These are phyloP conservation scores for Suhomyces bolitotheri DNA, from an alignment of 1,139 yeast genomes.

Conservation along the genomic window DNA sequence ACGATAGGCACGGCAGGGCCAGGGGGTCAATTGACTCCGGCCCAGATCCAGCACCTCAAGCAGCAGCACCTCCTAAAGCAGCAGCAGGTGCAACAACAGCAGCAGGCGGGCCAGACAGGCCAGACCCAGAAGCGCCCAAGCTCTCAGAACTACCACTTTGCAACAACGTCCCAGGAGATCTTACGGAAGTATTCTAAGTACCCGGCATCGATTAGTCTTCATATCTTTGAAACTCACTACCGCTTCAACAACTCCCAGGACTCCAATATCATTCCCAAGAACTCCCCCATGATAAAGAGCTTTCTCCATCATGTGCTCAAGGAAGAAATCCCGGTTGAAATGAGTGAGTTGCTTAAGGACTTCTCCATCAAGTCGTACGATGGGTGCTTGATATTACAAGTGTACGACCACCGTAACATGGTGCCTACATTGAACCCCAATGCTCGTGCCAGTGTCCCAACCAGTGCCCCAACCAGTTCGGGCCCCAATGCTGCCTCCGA, in stretches of 20 bases:
- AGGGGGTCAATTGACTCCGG: slow-evolving; percentile 16
- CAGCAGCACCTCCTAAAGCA: slow-evolving; percentile 38
- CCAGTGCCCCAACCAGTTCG: slow-evolving; percentile 1
- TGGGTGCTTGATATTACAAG: slow-evolving; percentile 83
- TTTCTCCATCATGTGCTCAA: slow-evolving; percentile 76
- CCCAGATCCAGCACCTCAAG: slow-evolving; percentile 21
- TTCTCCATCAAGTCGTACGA: slow-evolving; percentile 82
- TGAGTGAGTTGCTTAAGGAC: slow-evolving; percentile 85
- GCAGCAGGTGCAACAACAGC: slow-evolving; percentile 31
- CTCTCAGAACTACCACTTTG: slow-evolving; percentile 51
- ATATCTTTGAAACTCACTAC: slow-evolving; percentile 86
- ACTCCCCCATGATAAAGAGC: slow-evolving; percentile 74
- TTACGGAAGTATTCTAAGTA: slow-evolving; percentile 73
- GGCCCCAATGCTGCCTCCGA: slow-evolving; percentile 1
- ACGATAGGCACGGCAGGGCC: slow-evolving; percentile 8
- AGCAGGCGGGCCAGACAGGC: slow-evolving; percentile 13
- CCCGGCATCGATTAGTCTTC: slow-evolving; percentile 84
- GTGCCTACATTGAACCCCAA: slow-evolving; percentile 18
- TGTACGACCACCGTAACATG: slow-evolving; percentile 68
- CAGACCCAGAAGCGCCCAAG: slow-evolving; percentile 32
- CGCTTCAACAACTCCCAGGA: slow-evolving; percentile 68
- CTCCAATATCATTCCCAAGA: slow-evolving; percentile 79
- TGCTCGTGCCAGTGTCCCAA: slow-evolving; percentile 1
- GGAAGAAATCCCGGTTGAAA: slow-evolving; percentile 85
- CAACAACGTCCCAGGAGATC: slow-evolving; percentile 73